Evolutionary conservation across 805 yeast species (phyloP).

Genomic region (Pichia scutulata): DNA sequence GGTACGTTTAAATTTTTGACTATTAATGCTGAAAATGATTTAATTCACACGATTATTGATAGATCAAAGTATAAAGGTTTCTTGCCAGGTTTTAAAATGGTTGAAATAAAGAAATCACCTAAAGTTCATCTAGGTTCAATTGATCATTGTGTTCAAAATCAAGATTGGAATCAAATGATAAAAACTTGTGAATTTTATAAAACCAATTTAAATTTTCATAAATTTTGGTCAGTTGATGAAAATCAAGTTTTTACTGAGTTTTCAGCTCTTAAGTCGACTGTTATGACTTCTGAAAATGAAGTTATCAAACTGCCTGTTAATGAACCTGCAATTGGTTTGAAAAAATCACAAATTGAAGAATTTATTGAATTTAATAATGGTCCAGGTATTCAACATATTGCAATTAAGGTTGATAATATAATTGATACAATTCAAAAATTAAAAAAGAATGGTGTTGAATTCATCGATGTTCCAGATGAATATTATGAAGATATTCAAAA

Average conservation of each 20-base stretch:
- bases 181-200: conserved; percentile 53
- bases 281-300: conserved; percentile 65
- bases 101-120: not conserved
- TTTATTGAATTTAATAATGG: conserved; percentile 68
- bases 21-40: conserved; percentile 50
- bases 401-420: conserved; percentile 57
- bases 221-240: conserved; percentile 83
- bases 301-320: conserved; percentile 73
- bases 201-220: conserved; percentile 60
- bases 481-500: conserved; percentile 49
- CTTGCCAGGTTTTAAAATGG: conserved; percentile 18
- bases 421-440: conserved; percentile 45
- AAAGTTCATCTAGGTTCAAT: conserved; percentile 35
- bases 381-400: conserved; percentile 82
- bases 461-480: conserved; percentile 48
- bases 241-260: conserved; percentile 60
- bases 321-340: conserved; percentile 68
- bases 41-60: conserved; percentile 62
- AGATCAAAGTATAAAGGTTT: conserved; percentile 22
- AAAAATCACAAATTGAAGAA: conserved; percentile 75
- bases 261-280: conserved; percentile 65
- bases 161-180: conserved; percentile 61
- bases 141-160: conserved; percentile 81
- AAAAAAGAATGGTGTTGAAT: conserved; percentile 58
- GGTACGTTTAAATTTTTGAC: conserved; percentile 51